A percentile compares a stretch with the other conserved stretches of the same genome.
Conservation (phyloP, 176 grass and related monocot species). For the Oryza coarctata region DNA sequence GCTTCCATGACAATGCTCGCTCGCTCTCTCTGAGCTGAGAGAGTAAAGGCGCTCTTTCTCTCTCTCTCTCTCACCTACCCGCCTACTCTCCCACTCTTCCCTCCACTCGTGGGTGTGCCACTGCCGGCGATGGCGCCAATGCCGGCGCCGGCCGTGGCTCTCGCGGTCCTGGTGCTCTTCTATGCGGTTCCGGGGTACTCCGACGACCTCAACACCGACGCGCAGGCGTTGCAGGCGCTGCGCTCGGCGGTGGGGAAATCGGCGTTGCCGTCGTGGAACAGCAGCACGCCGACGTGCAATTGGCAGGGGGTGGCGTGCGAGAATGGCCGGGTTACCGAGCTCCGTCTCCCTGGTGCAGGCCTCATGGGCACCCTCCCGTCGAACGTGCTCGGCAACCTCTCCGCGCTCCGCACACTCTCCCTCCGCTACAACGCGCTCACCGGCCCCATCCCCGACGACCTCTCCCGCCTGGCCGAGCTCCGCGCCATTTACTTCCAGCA, state of each 20-base stretch:
- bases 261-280: slow-evolving; percentile 70
- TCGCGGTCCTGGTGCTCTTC: slow-evolving; percentile 31
- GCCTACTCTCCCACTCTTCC: not conserved
- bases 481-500: slow-evolving; percentile 87
- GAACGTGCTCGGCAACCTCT: slow-evolving; percentile 66
- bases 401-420: slow-evolving; percentile 82
- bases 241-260: slow-evolving; percentile 59
- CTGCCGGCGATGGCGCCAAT: slow-evolving; percentile 50
- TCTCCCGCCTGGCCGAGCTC: slow-evolving; percentile 67
- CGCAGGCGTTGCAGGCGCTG: slow-evolving; percentile 66
- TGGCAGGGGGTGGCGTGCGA: slow-evolving; percentile 71
- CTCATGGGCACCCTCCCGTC: slow-evolving; percentile 75
- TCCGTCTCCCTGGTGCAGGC: slow-evolving; percentile 75
- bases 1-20: slow-evolving; percentile 31
- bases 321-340: slow-evolving; percentile 56
- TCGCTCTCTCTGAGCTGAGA: slow-evolving; percentile 23
- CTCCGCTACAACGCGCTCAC: slow-evolving; percentile 86
- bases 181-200: slow-evolving; percentile 24
- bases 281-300: slow-evolving; percentile 57
- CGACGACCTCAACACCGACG: slow-evolving; percentile 58
- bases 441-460: slow-evolving; percentile 60
- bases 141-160: slow-evolving; percentile 34
- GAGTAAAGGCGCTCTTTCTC: not conserved
- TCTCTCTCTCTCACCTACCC: not conserved
- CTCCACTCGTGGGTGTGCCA: not conserved